Conservation (phyloP, 2,329 filamentous ascomycete genomes). For the Acarospora socialis region DNA sequence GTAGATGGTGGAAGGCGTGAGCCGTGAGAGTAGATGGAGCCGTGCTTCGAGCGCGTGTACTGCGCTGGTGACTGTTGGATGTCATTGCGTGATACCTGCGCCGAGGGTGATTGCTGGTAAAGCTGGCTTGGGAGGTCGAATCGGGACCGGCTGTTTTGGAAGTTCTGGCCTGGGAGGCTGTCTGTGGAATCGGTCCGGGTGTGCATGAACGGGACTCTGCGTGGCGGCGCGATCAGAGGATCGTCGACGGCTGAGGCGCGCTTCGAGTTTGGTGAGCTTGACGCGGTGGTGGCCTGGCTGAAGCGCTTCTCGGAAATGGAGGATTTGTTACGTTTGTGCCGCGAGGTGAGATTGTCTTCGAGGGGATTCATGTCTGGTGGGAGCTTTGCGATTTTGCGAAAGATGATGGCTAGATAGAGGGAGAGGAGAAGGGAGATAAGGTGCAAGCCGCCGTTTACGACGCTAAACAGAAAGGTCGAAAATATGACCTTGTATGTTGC, state of each 20-base stretch:
- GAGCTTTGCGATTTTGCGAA: constrained; percentile 65
- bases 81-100: too few relatives aligned
- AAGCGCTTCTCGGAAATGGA: constrained; percentile 48
- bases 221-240: constrained; percentile 28
- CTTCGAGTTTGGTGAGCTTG: constrained; percentile 24
- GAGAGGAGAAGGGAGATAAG: constrained; percentile 55
- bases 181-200: constrained; percentile 53
- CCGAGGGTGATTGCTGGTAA: too few relatives aligned
- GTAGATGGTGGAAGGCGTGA: constrained; percentile 19
- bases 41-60: constrained; percentile 9
- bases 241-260: constrained; percentile 26
- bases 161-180: constrained; percentile 28
- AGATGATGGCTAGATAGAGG: constrained; percentile 60
- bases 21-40: constrained; percentile 12
- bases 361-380: constrained; percentile 94
- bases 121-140: too few relatives aligned
- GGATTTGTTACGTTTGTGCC: constrained; percentile 62
- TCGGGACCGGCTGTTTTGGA: not conserved
- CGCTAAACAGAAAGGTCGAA: constrained; percentile 53
- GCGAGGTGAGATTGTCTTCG: constrained; percentile 68
- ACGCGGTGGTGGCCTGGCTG: constrained; percentile 35
- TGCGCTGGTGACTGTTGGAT: too few relatives aligned
- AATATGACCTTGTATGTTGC: constrained; percentile 47
- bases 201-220: constrained; percentile 63
- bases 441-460: constrained; percentile 53